A percentile compares a stretch with the other conserved stretches of the same genome.
phyloP scores from a whole-genome alignment of 768 basidiomycete species.

The Baorangia bicolor region DNA sequence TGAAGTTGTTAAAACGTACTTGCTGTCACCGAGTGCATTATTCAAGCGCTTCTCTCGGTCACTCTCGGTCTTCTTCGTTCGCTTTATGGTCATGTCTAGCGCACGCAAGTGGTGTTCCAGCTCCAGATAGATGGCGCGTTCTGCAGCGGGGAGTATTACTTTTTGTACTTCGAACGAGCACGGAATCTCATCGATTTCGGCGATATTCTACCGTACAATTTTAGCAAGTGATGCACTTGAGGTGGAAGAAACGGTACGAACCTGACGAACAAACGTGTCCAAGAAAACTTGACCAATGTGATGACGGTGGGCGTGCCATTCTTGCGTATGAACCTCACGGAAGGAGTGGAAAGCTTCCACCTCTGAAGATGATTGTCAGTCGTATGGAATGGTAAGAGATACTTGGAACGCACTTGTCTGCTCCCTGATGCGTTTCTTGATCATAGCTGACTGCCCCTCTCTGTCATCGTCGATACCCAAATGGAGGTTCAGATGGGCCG shows the following conservation, averaged over 20 bases:
- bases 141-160: constrained; percentile 84
- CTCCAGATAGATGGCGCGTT: constrained; percentile 92
- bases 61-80: constrained; percentile 66
- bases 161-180: constrained; percentile 61
- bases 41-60: constrained; percentile 89
- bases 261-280: constrained; percentile 82
- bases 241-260: constrained; percentile 30
- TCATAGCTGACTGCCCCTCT: constrained; percentile 70
- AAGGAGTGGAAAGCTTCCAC: constrained; percentile 96
- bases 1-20: constrained; percentile 39
- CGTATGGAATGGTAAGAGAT: not conserved
- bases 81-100: constrained; percentile 76
- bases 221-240: constrained; percentile 9
- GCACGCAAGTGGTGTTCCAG: constrained; percentile 91
- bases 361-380: constrained; percentile 43
- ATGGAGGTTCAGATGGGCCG: constrained; percentile 85
- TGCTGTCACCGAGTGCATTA: constrained; percentile 85
- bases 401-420: constrained; percentile 64
- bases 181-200: constrained; percentile 95
- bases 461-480: constrained; percentile 88
- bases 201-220: constrained; percentile 65
- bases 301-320: constrained; percentile 91
- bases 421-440: constrained; percentile 79
- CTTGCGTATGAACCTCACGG: constrained; percentile 87
- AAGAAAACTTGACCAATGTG: constrained; percentile 79